Evolutionary conservation across 1,139 yeast species (phyloP), one percentile per base, ranked within the genome.

Genomic region (Nadsonia starkeyi-henricii): DNA sequence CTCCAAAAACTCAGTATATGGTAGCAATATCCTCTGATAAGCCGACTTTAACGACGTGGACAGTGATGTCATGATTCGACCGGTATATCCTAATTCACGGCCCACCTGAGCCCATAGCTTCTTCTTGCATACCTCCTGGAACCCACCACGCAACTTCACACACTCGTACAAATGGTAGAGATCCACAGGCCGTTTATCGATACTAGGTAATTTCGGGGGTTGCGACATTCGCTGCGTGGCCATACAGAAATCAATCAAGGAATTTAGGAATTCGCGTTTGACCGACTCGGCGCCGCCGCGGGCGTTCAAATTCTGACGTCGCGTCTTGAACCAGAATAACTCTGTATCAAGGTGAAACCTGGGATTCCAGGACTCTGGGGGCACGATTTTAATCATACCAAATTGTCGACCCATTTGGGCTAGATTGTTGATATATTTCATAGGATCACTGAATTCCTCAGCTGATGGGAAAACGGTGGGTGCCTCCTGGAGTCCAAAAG

Each of bases 321-420:
- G 71, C 1, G 85, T 69, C 51, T 73, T 72, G 58, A 84, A 79
- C 74, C 62, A 59, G 50, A 68, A 66, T 50, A 71, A 66, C 52
- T 78, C 81, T 3, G 77, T 63, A 54, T 78, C 73, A 17, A 76
- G 60, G 13, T 69, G 62, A 56, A 65, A 72, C 44, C 62, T 64
- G 9, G 64, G 65, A 28, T 56, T 56, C 70, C 73, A 70, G 15
- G 59, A 48, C 21, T 53, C 50, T 0, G 83, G 82, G 0, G 83
- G 75, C 26, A 71, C 65, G n/a, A 86, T 66, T 60, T 84, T 85
- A 18, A 84, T 72, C 15, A 89, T 89, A 1, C 95, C 95, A 58
- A 69, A 74, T 45, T 68, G 58, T 46, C 62, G 61, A 1, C 85
- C 88, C 41, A 55, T 55, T 15, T 55, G 49, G 12, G 64, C 56